phyloP scores from a whole-genome alignment of 257 asterid genomes.

The Solanum pennellii region DNA sequence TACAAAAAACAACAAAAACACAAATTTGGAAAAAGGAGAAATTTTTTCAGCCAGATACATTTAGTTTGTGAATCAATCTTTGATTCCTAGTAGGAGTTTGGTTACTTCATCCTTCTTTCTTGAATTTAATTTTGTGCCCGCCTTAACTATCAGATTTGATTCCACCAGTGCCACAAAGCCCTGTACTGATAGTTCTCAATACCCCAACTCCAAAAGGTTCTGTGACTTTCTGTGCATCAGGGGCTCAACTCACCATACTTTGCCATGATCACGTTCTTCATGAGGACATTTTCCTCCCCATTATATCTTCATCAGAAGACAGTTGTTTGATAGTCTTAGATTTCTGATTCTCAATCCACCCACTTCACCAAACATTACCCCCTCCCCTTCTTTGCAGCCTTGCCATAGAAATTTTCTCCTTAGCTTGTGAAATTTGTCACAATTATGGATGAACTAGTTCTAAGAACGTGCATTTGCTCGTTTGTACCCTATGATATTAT shows the following conservation, averaged over 20 bases:
- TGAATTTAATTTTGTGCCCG: not conserved
- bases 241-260: not conserved
- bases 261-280: not conserved
- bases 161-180: not conserved
- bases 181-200: not conserved
- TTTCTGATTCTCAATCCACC: not conserved
- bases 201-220: not conserved
- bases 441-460: not conserved
- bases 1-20: too few relatives aligned
- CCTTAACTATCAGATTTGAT: not conserved
- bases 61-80: too few relatives aligned
- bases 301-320: too few relatives aligned
- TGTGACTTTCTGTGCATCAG: not conserved
- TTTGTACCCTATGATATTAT: too few relatives aligned
- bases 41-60: too few relatives aligned
- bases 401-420: not conserved
- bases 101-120: not conserved
- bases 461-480: too few relatives aligned
- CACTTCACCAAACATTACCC: not conserved
- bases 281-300: not conserved
- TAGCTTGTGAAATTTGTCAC: not conserved
- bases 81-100: not conserved
- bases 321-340: not conserved
- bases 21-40: too few relatives aligned
- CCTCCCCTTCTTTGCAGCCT: not conserved